Evolutionary conservation across 225 moss, liverwort and hornwort species (phyloP), one percentile per base, ranked within the genome.

Genomic region (Lunularia cruciata): DNA sequence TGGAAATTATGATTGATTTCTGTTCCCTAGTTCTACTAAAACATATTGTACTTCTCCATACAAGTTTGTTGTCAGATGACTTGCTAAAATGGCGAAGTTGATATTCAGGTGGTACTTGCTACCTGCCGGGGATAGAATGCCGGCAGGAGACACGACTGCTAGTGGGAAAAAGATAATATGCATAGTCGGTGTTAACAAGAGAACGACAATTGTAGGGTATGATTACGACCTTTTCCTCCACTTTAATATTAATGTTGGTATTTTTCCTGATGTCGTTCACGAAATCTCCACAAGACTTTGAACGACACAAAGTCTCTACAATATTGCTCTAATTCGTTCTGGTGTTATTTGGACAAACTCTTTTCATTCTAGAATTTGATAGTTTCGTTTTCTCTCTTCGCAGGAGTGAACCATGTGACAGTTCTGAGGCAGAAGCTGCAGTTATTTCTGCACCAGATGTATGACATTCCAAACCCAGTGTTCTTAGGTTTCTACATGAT

Each of bases 51-150:
- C n/a, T n/a, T n/a, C n/a, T n/a, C n/a, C n/a, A n/a, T n/a, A n/a
- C 35, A 38, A 16, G 8, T 23, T 20, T 66, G 6, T 49, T 64
- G 5, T 55, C 54, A 69, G 20, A 63, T 16, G 12, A 42, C 30
- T 16, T 67, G 31, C 30, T 35, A 37, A 32, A 1, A 32, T 54
- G 4, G 16, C 4, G 25, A 58, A 40, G 26, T 5, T 20, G 47
- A 42, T 8, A 5, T 77, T 31, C 71, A 86, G 86, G 66, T 98
- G 98, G 98, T 98, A 80, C 63, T 56, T 98, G 51, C 77, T 93
- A 32, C 98, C 91, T 3, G 87, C 74, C 5, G 81, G 82, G 30
- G 93, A 93, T 37, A 78, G 93, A 65, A 72, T 89, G 69, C 86
- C 90, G 19, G 23, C 73, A 16, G 93, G 88, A 12, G 76, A 85